Base-by-base conservation (phyloP, 345 rosid species). In the Lagerstroemia speciosa region DNA sequence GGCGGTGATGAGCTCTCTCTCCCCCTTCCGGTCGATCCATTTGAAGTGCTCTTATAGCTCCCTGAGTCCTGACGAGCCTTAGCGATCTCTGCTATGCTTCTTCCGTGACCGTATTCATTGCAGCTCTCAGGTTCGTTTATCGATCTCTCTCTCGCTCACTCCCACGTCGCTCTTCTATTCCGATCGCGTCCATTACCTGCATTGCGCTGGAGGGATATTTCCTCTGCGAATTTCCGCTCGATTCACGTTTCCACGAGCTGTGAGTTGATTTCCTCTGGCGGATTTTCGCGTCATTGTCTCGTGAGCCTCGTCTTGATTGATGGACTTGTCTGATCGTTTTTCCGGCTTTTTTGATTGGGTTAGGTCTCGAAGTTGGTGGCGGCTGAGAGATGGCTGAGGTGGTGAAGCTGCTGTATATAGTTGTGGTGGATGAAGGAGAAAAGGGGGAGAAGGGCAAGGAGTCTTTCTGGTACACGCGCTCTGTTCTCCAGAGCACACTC, bases 401-500 rank as follows among this genome's bases (percentile, higher is more conserved):
- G 69, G 73, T 83, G 79, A 94, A 87, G 76, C 84, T 85, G 72
- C 72, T 88, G 91, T 94, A 92, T 67, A 83, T 94, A 80, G 92
- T 87, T 73, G 98, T 94, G 79, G 83, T 87, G 50, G 91, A 93
- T 34, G 89, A 76, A 12, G 83, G 67, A 2, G 86, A 73, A 29
- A 81, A 62, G 73, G 73, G 73, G 65, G 73, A 70, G 40, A 68
- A 67, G 50, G 81, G 69, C 5, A 83, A 75, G 71, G 89, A 78
- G 65, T 87, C 98, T 67, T 94, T 89, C 53, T 78, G 96, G 12
- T 94, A 89, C 65, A 85, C 98, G 70, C 95, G 98, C 68, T 78
- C 97, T 41, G 91, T 89, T 83, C 78, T 94, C 74, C 99, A 91
- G 79, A 88, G 95, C 52, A 84, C 97, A 76, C 91, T 94, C 72